Evolutionary conservation across 1,284 basidiomycete genomes (phyloP).

Genomic region (Bjerkandera adusta): DNA sequence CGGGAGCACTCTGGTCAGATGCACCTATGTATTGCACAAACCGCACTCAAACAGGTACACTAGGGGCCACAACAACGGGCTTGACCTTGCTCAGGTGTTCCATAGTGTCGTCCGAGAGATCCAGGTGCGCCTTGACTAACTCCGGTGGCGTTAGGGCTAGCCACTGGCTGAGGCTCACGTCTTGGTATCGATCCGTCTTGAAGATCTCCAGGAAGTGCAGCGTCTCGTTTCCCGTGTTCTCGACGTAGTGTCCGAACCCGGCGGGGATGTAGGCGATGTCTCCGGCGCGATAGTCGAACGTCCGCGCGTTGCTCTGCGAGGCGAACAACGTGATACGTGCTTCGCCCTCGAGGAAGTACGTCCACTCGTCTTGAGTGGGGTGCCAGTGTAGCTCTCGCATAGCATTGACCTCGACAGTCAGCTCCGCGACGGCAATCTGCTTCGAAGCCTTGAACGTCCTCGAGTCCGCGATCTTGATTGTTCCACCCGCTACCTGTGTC

Average conservation of each 20-base stretch:
- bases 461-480: constrained; percentile 62
- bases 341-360: constrained; percentile 51
- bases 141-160: constrained; percentile 38
- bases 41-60: neutral
- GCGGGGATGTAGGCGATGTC: constrained; percentile 59
- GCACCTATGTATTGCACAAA: no score
- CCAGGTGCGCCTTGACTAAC: constrained; percentile 38
- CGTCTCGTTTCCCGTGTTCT: constrained; percentile 65
- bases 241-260: constrained; percentile 63
- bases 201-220: constrained; percentile 63
- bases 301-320: constrained; percentile 56
- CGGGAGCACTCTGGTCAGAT: neutral
- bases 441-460: constrained; percentile 49
- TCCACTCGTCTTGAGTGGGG: constrained; percentile 69
- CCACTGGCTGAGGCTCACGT: constrained; percentile 34
- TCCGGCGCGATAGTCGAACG: constrained; percentile 67
- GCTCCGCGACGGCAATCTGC: constrained; percentile 63
- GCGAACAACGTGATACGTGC: constrained; percentile 68
- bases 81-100: constrained; percentile 34
- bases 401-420: constrained; percentile 66
- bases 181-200: constrained; percentile 38
- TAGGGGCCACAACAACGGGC: constrained; percentile 26
- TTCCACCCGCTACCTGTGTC: constrained; percentile 54
- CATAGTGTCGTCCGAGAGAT: constrained; percentile 34
- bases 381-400: constrained; percentile 37